These are phyloP conservation scores for Melanogaster broomeanus DNA, from an alignment of 768 basidiomycete genomes.

Conservation along the genomic window DNA sequence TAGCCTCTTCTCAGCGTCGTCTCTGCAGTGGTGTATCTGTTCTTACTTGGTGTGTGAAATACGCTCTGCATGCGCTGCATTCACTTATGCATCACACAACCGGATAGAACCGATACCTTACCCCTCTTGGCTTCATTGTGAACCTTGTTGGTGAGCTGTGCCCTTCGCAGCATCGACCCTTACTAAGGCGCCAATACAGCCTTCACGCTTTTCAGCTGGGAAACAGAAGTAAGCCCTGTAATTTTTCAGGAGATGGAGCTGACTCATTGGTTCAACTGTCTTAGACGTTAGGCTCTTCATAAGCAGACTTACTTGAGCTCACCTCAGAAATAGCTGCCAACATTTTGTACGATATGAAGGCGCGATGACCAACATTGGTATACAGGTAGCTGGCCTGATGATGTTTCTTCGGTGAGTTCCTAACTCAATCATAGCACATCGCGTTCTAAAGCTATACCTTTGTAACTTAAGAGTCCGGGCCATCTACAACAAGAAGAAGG, in stretches of 20 bases:
- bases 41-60: constrained; percentile 36
- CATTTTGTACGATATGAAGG: constrained; percentile 55
- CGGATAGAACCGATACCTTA: constrained; percentile 62
- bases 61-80: background rate
- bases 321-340: constrained; percentile 35
- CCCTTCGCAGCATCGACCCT: background rate
- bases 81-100: constrained; percentile 17
- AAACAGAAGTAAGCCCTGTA: constrained; percentile 6
- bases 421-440: background rate
- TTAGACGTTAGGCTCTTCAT: constrained; percentile 19
- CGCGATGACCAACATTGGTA: constrained; percentile 42
- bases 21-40: constrained; percentile 35
- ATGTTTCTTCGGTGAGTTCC: constrained; percentile 44
- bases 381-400: constrained; percentile 41
- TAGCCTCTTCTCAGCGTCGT: background rate
- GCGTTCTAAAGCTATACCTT: background rate
- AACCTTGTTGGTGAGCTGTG: constrained; percentile 42
- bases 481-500: constrained; percentile 10
- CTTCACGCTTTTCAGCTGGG: constrained; percentile 16
- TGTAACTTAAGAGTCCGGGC: constrained; percentile 18
- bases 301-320: background rate
- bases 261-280: background rate
- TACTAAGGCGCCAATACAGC: constrained; percentile 9
- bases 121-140: constrained; percentile 61
- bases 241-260: background rate